A percentile compares a stretch with the other conserved stretches of the same genome.
These are phyloP conservation scores for Scedosporium minutisporum DNA, from an alignment of 2,329 filamentous ascomycete species.

Conservation along the genomic window DNA sequence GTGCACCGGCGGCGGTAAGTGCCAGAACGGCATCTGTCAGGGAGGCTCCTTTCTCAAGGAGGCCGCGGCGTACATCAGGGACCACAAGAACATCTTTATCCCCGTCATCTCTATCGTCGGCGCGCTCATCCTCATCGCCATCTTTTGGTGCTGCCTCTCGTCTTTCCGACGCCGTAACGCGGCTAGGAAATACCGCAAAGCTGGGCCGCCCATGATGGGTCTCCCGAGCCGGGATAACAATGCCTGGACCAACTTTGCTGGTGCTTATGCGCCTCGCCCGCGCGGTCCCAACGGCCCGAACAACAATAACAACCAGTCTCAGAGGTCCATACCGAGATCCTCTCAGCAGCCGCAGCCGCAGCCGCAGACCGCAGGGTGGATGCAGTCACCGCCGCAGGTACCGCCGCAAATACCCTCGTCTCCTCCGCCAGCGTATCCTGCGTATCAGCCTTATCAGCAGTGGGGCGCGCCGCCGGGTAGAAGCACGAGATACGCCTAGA, in stretches of 20 bases:
- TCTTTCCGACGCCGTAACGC: conserved; percentile 22
- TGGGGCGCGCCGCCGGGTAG: background rate
- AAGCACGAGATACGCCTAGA: conserved; percentile 5
- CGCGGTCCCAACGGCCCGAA: background rate
- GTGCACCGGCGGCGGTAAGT: conserved; percentile 72
- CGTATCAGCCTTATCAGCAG: background rate
- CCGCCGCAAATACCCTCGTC: background rate
- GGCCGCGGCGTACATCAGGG: conserved; percentile 64
- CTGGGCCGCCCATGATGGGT: background rate
- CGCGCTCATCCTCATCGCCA: conserved; percentile 56
- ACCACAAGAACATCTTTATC: conserved; percentile 75
- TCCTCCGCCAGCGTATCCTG: conserved; percentile 6
- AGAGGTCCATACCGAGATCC: background rate
- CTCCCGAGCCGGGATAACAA: background rate
- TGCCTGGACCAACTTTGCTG: background rate
- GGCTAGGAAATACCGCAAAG: conserved; percentile 11
- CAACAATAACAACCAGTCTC: background rate
- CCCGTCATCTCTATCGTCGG: conserved; percentile 66
- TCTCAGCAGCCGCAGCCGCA: background rate
- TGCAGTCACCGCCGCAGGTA: background rate
- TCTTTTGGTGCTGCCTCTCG: conserved; percentile 57
- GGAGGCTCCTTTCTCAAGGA: conserved; percentile 61
- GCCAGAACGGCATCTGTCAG: conserved; percentile 66
- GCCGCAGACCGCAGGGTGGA: background rate
- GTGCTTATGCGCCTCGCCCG: background rate